These are phyloP conservation scores for Aquilaria sinensis DNA, from an alignment of 345 rosid genomes.

Conservation along the genomic window DNA sequence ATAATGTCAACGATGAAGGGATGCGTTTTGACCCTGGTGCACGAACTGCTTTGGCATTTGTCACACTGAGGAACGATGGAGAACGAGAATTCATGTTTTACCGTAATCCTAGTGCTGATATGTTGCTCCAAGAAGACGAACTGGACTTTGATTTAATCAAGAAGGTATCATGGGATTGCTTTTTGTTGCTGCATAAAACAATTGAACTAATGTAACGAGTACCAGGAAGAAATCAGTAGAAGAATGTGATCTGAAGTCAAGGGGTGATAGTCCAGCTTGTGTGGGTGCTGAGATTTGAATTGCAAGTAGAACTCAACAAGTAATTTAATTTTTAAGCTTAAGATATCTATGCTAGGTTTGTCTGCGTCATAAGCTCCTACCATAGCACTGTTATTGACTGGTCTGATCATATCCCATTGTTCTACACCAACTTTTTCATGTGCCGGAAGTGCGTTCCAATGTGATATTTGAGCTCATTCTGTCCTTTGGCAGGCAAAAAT, in stretches of 20 bases:
- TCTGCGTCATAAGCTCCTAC: not conserved
- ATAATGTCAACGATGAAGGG: conserved; percentile 75
- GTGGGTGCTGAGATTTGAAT: not conserved
- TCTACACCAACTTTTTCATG: not conserved
- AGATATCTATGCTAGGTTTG: too few species aligned
- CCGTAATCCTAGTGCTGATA: conserved; percentile 97
- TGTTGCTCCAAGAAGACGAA: conserved; percentile 78
- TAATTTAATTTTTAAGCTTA: not conserved
- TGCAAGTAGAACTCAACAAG: not conserved
- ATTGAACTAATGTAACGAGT: not conserved
- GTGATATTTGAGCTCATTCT: not conserved
- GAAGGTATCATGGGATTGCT: conserved; percentile 42
- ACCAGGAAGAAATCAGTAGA: not conserved
- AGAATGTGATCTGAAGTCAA: not conserved
- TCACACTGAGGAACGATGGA: conserved; percentile 77
- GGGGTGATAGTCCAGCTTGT: not conserved
- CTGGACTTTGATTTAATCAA: conserved; percentile 74
- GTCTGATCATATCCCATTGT: not conserved
- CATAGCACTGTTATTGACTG: not conserved
- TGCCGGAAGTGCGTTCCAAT: not conserved
- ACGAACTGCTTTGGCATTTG: conserved; percentile 93
- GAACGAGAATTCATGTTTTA: conserved; percentile 99
- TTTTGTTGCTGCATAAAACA: not conserved
- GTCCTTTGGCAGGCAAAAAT: conserved; percentile 66
- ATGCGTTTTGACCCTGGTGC: conserved; percentile 91